A percentile compares a stretch with the other conserved stretches of the same genome.
Conservation (phyloP, 2,329 filamentous ascomycete genomes). For the Paraphaeosphaeria sporulosa region DNA sequence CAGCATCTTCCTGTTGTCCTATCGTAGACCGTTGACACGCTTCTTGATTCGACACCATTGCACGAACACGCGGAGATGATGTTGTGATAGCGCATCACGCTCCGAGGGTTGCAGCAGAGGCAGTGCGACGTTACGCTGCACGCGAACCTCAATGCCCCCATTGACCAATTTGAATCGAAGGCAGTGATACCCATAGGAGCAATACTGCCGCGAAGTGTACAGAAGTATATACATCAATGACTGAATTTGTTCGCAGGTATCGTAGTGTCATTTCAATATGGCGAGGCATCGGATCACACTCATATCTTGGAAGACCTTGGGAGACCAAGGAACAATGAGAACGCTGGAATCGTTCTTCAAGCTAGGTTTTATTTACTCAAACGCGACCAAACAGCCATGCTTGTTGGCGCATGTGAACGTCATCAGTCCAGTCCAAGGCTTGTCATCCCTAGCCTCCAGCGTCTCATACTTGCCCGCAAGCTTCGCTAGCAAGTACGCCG, state of each 20-base stretch:
- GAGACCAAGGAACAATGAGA: neutral
- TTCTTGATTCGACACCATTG: neutral
- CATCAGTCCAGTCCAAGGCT: constrained; percentile 18
- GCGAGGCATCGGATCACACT: neutral
- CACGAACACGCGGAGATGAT: neutral
- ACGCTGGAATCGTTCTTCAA: neutral
- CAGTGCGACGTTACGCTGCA: constrained; percentile 2
- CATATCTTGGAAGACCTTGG: neutral
- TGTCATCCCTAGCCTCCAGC: constrained; percentile 18
- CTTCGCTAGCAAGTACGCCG: constrained; percentile 20
- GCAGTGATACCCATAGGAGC: neutral
- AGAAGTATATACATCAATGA: neutral
- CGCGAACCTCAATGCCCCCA: neutral
- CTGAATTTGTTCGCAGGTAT: neutral
- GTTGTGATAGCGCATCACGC: constrained; percentile 3
- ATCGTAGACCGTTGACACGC: neutral
- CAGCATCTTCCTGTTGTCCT: neutral
- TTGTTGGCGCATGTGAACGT: constrained; percentile 19
- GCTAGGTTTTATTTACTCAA: neutral
- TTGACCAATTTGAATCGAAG: neutral
- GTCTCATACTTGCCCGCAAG: constrained; percentile 14
- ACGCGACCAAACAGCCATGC: constrained; percentile 23
- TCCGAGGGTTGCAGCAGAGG: neutral
- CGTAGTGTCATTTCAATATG: neutral
- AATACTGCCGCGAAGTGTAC: neutral